Conservation (phyloP, 2,329 filamentous ascomycete genomes). For the Pseudocercospora eumusae region DNA sequence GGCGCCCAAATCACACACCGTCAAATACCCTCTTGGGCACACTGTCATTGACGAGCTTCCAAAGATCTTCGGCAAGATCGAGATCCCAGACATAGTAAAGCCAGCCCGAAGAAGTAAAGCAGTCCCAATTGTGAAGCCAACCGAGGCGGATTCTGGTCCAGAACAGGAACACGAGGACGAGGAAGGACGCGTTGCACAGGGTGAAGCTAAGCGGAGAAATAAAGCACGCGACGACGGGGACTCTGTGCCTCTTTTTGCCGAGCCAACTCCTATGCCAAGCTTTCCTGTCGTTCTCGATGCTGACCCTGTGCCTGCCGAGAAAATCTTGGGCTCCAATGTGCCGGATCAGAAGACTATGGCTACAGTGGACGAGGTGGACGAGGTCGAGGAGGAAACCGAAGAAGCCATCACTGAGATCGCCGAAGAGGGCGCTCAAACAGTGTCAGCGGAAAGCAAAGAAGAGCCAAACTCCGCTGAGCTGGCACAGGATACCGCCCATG, state of each 20-base stretch:
- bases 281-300: constrained; percentile 22
- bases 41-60: constrained; percentile 42
- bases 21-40: constrained; percentile 30
- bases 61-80: constrained; percentile 45
- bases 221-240: constrained; percentile 68
- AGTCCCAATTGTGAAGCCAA: constrained; percentile 69
- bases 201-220: constrained; percentile 70
- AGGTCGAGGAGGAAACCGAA: constrained; percentile 19
- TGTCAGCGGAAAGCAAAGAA: constrained; percentile 10
- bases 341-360: constrained; percentile 22
- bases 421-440: constrained; percentile 21
- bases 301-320: constrained; percentile 25
- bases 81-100: constrained; percentile 67
- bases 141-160: constrained; percentile 32
- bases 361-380: constrained; percentile 20
- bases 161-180: constrained; percentile 54
- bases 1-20: constrained; percentile 9
- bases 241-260: constrained; percentile 73
- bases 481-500: constrained; percentile 5
- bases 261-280: constrained; percentile 42
- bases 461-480: constrained; percentile 10
- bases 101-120: constrained; percentile 75
- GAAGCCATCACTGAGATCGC: constrained; percentile 22
- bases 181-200: constrained; percentile 63
- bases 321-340: constrained; percentile 30